These are phyloP conservation scores for Lachancea mirantina DNA, from an alignment of 805 yeast species.

Conservation along the genomic window DNA sequence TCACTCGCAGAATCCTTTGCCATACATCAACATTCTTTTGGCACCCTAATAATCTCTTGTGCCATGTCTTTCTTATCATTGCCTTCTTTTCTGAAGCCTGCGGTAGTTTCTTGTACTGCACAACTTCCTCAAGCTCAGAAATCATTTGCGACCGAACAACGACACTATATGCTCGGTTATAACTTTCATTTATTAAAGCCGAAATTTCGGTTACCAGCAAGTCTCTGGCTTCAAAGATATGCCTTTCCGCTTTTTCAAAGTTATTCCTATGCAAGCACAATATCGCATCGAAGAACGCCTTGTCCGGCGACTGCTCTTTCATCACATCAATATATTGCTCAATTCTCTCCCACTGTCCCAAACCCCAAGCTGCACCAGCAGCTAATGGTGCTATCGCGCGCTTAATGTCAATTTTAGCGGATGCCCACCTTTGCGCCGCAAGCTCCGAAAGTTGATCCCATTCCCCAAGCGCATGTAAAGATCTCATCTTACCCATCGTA, in stretches of 20 bases:
- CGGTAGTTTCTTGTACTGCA: constrained; percentile 77
- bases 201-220: constrained; percentile 87
- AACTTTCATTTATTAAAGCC: constrained; percentile 90
- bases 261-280: constrained; percentile 77
- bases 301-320: constrained; percentile 89
- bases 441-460: constrained; percentile 89
- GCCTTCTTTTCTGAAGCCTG: constrained; percentile 73
- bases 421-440: constrained; percentile 80
- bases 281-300: constrained; percentile 91
- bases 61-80: constrained; percentile 87
- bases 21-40: constrained; percentile 98
- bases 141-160: constrained; percentile 96
- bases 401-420: constrained; percentile 62
- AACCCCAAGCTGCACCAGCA: constrained; percentile 98
- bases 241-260: constrained; percentile 70
- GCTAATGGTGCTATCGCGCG: constrained; percentile 92
- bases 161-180: constrained; percentile 93
- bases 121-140: constrained; percentile 93
- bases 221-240: constrained; percentile 81
- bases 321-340: constrained; percentile 83
- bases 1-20: constrained; percentile 90
- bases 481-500: constrained; percentile 96
- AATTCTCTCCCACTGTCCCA: constrained; percentile 95
- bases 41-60: constrained; percentile 82
- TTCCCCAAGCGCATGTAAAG: constrained; percentile 96